Evolutionary conservation across 1,139 yeast genomes (phyloP).

Genomic region (Magnusiomyces paraingens): DNA sequence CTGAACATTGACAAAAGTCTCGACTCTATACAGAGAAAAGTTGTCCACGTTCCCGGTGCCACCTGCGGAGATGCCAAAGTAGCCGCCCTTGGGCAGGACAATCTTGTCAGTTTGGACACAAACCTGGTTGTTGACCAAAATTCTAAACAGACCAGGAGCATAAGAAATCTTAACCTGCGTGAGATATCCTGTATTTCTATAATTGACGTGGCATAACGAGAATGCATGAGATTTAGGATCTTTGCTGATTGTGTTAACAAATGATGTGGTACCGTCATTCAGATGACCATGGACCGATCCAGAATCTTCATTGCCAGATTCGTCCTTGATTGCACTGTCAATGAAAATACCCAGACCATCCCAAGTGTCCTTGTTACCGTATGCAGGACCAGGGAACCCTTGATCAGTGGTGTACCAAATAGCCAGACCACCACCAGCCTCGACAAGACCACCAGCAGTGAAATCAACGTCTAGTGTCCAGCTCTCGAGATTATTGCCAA

Average conservation of each 20-base stretch:
- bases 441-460: constrained; percentile 29
- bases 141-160: constrained; percentile 29
- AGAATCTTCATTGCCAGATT: constrained; percentile 7
- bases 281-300: constrained; percentile 37
- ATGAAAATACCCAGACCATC: constrained; percentile 37
- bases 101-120: constrained; percentile 34
- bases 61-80: constrained; percentile 34
- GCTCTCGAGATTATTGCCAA: constrained; percentile 26
- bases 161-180: constrained; percentile 31
- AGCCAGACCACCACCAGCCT: constrained; percentile 35
- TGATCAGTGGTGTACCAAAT: constrained; percentile 33
- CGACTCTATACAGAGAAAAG: constrained; percentile 26
- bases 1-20: constrained; percentile 17
- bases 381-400: constrained; percentile 30
- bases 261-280: constrained; percentile 33
- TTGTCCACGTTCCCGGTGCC: constrained; percentile 31
- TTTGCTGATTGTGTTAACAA: constrained; percentile 12
- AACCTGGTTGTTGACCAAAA: constrained; percentile 35
- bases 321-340: constrained; percentile 25
- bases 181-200: constrained; percentile 32
- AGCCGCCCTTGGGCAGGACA: constrained; percentile 29
- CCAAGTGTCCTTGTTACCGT: constrained; percentile 36
- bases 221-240: constrained; percentile 29
- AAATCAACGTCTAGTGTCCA: constrained; percentile 35
- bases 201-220: constrained; percentile 33